Evolutionary conservation across 176 grass and related monocot genomes (phyloP).

Genomic region (Avena eriantha): DNA sequence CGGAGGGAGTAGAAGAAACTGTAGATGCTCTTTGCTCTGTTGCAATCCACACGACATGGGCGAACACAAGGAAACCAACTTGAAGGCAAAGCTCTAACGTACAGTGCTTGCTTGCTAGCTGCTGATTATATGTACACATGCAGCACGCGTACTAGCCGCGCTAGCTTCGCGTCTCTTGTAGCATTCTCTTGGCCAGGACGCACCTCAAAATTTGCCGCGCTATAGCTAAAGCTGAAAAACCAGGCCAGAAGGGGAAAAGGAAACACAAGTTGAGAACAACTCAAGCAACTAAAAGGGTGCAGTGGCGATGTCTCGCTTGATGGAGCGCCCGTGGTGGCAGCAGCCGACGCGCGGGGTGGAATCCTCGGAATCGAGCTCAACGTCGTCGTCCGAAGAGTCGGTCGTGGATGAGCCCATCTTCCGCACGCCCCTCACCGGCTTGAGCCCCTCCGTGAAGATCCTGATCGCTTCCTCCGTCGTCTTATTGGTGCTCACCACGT

Average conservation of each 20-base stretch:
- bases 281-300: constrained; percentile 6
- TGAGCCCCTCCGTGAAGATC: constrained; percentile 60
- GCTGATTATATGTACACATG: not conserved
- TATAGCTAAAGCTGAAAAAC: not conserved
- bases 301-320: not conserved
- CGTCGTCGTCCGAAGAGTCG: constrained; percentile 41
- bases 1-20: too few relatives aligned
- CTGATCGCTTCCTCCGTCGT: constrained; percentile 55
- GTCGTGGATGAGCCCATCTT: not conserved
- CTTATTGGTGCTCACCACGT: constrained; percentile 53
- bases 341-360: not conserved
- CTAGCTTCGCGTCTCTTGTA: constrained; percentile 16
- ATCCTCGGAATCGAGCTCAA: not conserved
- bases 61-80: not conserved
- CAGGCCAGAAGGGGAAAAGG: too few relatives aligned
- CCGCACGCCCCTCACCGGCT: constrained; percentile 15
- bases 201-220: not conserved
- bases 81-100: not conserved
- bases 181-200: not conserved
- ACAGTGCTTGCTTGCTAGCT: not conserved
- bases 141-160: not conserved
- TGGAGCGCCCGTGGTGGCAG: not conserved
- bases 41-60: not conserved
- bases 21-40: not conserved
- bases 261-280: not conserved